Conservation (phyloP, 192 early-diverging fungal species). For the Coemansia sp. region DNA sequence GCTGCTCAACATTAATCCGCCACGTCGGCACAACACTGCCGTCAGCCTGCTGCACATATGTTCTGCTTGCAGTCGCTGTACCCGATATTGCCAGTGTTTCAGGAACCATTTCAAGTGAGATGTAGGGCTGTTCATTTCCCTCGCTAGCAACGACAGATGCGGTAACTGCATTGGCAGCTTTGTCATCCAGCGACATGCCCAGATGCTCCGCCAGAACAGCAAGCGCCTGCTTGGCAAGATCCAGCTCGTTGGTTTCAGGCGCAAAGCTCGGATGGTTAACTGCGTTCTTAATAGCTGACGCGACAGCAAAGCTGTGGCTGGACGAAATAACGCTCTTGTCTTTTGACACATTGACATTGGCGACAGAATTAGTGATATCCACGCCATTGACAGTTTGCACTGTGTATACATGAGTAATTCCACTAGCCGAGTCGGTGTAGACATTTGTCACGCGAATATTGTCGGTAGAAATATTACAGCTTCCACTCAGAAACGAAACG, state of each 20-base stretch:
- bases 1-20: constrained; percentile 79
- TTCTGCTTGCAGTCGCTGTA: constrained; percentile 55
- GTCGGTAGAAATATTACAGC: neutral
- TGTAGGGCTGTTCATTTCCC: neutral
- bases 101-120: constrained; percentile 29
- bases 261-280: neutral
- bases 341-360: neutral
- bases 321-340: neutral
- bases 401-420: neutral
- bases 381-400: neutral
- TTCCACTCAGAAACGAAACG: neutral
- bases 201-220: neutral
- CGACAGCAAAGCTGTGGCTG: neutral
- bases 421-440: neutral
- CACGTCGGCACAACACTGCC: constrained; percentile 71
- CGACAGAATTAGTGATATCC: neutral
- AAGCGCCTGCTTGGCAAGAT: neutral
- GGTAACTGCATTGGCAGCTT: neutral
- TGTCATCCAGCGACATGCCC: neutral
- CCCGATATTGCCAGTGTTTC: constrained; percentile 31
- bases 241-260: neutral
- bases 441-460: neutral
- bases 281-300: neutral
- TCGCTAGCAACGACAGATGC: neutral
- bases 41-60: constrained; percentile 65